phyloP scores from a whole-genome alignment of 2,329 filamentous ascomycete species.

The Endothia cerciana region DNA sequence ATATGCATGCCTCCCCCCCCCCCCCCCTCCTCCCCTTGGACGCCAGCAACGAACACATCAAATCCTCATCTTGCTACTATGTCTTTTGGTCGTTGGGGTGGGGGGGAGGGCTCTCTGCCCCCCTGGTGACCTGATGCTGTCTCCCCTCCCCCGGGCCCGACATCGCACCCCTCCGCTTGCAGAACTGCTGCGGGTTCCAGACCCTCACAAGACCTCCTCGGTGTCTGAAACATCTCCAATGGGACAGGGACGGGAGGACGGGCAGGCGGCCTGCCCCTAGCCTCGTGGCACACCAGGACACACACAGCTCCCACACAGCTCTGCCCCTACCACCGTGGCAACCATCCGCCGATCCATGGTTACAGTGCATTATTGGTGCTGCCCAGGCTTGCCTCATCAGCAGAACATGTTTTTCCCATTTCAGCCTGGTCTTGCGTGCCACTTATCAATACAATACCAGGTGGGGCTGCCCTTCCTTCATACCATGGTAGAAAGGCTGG shows the following conservation, averaged over 20 bases:
- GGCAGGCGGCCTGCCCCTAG: neutral
- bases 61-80: too few relatives aligned
- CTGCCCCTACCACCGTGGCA: neutral
- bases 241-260: neutral
- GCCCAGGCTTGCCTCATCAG: neutral
- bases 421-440: conserved; percentile 1
- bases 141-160: too few relatives aligned
- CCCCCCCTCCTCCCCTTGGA: too few relatives aligned
- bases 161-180: neutral
- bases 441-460: neutral
- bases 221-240: conserved; percentile 7
- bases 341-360: conserved; percentile 6
- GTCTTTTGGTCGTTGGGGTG: too few relatives aligned
- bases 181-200: neutral
- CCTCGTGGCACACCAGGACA: neutral
- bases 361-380: conserved; percentile 8
- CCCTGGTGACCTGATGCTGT: too few relatives aligned
- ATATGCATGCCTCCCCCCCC: too few relatives aligned
- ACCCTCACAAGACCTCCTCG: neutral
- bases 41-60: too few relatives aligned
- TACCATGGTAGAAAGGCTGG: too few relatives aligned
- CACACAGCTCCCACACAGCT: neutral
- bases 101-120: too few relatives aligned
- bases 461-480: neutral
- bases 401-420: neutral